Evolutionary conservation across 768 basidiomycete species (phyloP), one percentile per base, ranked within the genome.

Genomic region (Hortiboletus campestris): DNA sequence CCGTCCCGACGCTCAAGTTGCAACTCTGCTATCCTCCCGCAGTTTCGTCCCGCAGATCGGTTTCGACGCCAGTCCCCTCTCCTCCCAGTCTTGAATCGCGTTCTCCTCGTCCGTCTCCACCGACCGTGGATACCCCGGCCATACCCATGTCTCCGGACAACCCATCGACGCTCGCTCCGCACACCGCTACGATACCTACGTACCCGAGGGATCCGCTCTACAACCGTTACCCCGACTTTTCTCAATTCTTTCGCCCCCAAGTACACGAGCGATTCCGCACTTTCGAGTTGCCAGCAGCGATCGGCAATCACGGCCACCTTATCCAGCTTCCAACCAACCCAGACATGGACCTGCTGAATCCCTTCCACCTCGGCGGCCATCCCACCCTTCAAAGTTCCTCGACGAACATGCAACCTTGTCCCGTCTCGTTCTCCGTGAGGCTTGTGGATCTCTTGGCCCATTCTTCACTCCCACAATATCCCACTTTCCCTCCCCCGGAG

Each of bases 141-240:
- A 36, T 4, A 14, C 10, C 55, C 10, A 19, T 20, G 20, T 19
- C 40, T 49, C 48, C 47, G 16, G 16, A 48, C 25, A 25, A 45
- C 17, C 14, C 29, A 22, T 25, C 25, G 6, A 25, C 25, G 25
- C 25, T 3, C 25, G 25, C 6, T 6, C 25, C 25, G 25, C 25
- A 25, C 25, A 25, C 25, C 25, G 25, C 25, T 25, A 17, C 56
- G 29, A 39, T 41, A 29, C 49, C 60, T 17, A 46, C 60, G 3
- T 71, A 71, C 59, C 67, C 71, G 25, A 71, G 71, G 50, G 65
- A 71, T 54, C 67, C 69, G 6, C 67, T 71, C 12, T 61, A 36
- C 53, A 61, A 69, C 44, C 65, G 69, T 39, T 72, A 71, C 51
- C 71, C 69, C 29, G 69, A 71, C 55, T 71, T 71, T 40, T 71